A percentile compares a stretch with the other conserved stretches of the same genome.
Conservation (phyloP, 2,329 filamentous ascomycete genomes). For the Ascochyta clinopodiicola region DNA sequence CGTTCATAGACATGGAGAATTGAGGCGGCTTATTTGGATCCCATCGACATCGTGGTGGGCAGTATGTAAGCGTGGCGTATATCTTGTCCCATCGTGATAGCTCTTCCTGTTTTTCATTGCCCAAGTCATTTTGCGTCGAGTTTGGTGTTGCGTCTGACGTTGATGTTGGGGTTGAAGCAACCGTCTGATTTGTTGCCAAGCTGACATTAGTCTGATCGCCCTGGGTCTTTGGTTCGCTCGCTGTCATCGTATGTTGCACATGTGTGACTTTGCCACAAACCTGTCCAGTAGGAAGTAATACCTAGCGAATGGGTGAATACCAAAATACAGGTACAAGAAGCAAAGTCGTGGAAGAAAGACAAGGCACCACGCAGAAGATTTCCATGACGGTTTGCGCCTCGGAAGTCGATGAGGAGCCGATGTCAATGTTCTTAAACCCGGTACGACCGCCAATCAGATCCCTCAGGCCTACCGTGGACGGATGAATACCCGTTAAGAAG, state of each 20-base stretch:
- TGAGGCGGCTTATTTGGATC: constrained; percentile 69
- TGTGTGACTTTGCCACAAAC: not conserved
- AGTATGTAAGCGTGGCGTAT: constrained; percentile 59
- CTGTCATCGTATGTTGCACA: constrained; percentile 12
- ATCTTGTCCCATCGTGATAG: constrained; percentile 28
- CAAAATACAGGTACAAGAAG: not conserved
- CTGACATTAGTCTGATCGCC: not conserved
- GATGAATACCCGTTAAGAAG: not conserved
- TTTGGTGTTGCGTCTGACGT: not conserved
- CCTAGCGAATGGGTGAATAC: not conserved
- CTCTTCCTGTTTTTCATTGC: not conserved
- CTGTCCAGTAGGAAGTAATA: constrained; percentile 1
- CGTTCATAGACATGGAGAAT: constrained; percentile 72
- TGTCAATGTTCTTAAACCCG: constrained; percentile 14
- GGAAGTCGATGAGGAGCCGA: constrained; percentile 22
- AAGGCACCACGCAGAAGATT: constrained; percentile 2
- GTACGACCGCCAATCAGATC: constrained; percentile 23
- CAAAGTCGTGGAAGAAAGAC: constrained; percentile 1
- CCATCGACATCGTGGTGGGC: constrained; percentile 72
- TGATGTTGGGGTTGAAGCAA: not conserved
- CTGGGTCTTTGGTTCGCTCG: constrained; percentile 3
- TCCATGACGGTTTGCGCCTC: constrained; percentile 21
- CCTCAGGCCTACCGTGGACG: not conserved
- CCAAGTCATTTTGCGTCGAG: not conserved
- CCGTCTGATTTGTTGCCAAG: not conserved